These are phyloP conservation scores for Citrus glauca DNA, from an alignment of 345 rosid species.

Conservation along the genomic window DNA sequence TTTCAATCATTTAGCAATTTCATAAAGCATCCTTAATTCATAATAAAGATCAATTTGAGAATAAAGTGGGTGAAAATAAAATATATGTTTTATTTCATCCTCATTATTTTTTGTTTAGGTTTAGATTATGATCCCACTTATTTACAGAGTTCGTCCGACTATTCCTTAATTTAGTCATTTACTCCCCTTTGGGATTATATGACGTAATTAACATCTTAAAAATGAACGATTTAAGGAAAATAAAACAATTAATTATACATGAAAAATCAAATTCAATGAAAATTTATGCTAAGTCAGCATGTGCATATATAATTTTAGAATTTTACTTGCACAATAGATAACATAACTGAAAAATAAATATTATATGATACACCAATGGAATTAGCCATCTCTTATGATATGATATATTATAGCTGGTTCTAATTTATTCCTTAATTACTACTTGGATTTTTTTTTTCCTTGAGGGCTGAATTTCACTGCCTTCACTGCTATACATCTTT, in stretches of 20 bases:
- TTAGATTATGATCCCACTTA: background rate
- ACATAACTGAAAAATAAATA: background rate
- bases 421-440: background rate
- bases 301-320: background rate
- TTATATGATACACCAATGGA: background rate
- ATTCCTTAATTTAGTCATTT: too few species aligned
- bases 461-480: background rate
- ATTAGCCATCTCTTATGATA: too few species aligned
- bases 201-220: too few species aligned
- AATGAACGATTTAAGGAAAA: too few species aligned
- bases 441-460: background rate
- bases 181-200: too few species aligned
- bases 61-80: background rate
- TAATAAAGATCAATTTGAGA: background rate
- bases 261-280: background rate
- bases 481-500: background rate
- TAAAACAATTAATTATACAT: background rate
- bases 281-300: background rate
- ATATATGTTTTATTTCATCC: too few species aligned
- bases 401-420: background rate
- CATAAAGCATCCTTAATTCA: background rate
- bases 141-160: too few species aligned
- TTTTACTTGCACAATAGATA: background rate
- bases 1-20: background rate
- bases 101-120: background rate